Evolutionary conservation across 352 stramenopile species (phyloP).

Genomic region (Plasmopara muralis): DNA sequence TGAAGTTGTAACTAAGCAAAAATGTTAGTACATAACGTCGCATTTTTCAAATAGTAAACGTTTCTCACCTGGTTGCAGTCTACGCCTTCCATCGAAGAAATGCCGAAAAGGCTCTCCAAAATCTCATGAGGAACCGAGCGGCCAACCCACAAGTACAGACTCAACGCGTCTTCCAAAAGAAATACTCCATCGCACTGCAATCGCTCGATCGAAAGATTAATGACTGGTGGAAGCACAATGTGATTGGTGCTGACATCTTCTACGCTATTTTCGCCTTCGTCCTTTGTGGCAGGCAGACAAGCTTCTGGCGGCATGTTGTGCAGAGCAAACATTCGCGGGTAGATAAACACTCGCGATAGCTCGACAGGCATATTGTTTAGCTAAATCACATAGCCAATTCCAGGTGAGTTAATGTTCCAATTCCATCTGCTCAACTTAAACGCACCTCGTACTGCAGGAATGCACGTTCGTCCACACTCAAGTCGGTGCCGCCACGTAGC

Average conservation of each 20-base stretch:
- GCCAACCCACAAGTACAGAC: slow-evolving; percentile 96
- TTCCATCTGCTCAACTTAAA: too few species aligned
- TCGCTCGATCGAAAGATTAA: slow-evolving; percentile 94
- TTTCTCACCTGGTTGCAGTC: slow-evolving; percentile 77
- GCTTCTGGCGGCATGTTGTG: slow-evolving; percentile 87
- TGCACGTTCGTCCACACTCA: slow-evolving; percentile 94
- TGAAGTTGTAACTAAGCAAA: slow-evolving; percentile 58
- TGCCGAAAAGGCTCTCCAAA: slow-evolving; percentile 91
- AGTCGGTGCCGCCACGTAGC: slow-evolving; percentile 94
- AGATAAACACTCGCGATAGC: slow-evolving; percentile 91
- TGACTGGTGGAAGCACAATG: slow-evolving; percentile 80
- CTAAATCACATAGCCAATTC: slow-evolving; percentile 17
- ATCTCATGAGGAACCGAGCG: slow-evolving; percentile 79
- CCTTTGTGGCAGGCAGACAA: slow-evolving; percentile 66
- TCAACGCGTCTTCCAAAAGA: slow-evolving; percentile 94
- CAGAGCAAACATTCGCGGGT: slow-evolving; percentile 95
- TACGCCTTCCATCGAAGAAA: slow-evolving; percentile 91
- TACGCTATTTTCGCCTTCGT: slow-evolving; percentile 22
- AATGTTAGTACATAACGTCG: background rate
- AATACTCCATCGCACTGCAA: slow-evolving; percentile 94
- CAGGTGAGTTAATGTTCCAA: slow-evolving; percentile 4
- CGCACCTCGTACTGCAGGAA: slow-evolving; percentile 86
- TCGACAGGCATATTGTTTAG: slow-evolving; percentile 93
- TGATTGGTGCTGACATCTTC: slow-evolving; percentile 33
- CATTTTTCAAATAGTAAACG: background rate